A percentile compares a stretch with the other conserved stretches of the same genome.
phyloP scores from a whole-genome alignment of 2,329 filamentous ascomycete genomes.

The Paecilomyces niveus region DNA sequence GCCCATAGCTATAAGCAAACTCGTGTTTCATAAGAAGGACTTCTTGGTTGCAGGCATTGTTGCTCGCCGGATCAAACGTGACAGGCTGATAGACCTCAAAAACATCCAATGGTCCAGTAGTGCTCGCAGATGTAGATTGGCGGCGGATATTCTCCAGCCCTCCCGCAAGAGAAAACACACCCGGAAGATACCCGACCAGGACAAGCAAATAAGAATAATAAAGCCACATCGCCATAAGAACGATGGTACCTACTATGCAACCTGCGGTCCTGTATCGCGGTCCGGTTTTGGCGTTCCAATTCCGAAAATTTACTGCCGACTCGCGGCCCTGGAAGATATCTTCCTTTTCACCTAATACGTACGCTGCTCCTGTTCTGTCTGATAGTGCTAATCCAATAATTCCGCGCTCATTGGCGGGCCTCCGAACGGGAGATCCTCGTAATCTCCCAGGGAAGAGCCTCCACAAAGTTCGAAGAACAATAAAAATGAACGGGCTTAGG shows the following conservation, averaged over 20 bases:
- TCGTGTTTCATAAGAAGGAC: conserved; percentile 61
- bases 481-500: neutral
- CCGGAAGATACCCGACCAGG: neutral
- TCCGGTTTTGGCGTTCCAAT: neutral
- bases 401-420: neutral
- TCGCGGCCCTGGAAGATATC: neutral
- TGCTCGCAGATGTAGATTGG: neutral
- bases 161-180: neutral
- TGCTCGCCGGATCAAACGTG: conserved; percentile 34
- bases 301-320: neutral
- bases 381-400: neutral
- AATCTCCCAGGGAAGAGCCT: neutral
- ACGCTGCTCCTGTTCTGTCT: neutral
- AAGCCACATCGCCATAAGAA: neutral
- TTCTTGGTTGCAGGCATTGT: conserved; percentile 16
- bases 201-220: neutral
- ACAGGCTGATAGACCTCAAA: conserved; percentile 66
- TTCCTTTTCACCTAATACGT: neutral
- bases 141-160: neutral
- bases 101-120: conserved; percentile 45
- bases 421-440: neutral
- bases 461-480: neutral
- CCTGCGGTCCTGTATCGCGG: neutral
- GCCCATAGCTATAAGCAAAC: conserved; percentile 67
- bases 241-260: neutral